These are phyloP conservation scores for Xylariaceae sp. DNA, from an alignment of 2,329 filamentous ascomycete genomes.

Conservation along the genomic window DNA sequence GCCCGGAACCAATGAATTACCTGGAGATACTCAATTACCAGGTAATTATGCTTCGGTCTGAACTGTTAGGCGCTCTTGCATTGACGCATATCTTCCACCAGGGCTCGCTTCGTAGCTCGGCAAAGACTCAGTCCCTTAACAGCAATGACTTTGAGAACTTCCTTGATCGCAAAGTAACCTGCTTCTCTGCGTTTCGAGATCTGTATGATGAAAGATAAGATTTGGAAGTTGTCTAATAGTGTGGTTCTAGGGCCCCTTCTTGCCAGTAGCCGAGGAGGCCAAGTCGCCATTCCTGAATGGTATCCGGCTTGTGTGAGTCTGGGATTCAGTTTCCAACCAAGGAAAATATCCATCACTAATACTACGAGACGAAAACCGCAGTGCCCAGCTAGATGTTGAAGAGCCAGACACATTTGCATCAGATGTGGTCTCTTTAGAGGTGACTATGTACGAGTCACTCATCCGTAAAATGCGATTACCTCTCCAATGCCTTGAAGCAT, in stretches of 20 bases:
- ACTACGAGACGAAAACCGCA: neutral
- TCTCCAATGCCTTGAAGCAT: slow-evolving; percentile 37
- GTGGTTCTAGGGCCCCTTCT: slow-evolving; percentile 20
- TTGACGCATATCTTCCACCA: neutral
- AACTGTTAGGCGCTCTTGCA: neutral
- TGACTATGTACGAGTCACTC: slow-evolving; percentile 35
- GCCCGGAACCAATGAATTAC: slow-evolving; percentile 22
- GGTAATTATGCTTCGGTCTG: slow-evolving; percentile 20
- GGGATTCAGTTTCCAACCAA: neutral
- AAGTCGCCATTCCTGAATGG: slow-evolving; percentile 6
- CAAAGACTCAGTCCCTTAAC: slow-evolving; percentile 7
- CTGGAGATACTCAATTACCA: slow-evolving; percentile 34
- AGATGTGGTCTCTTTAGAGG: slow-evolving; percentile 34
- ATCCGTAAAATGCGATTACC: slow-evolving; percentile 39
- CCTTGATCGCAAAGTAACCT: slow-evolving; percentile 23
- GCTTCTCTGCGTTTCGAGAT: neutral
- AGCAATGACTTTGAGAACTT: slow-evolving; percentile 26
- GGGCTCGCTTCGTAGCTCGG: neutral
- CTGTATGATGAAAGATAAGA: neutral
- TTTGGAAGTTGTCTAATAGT: neutral
- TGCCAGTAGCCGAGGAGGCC: neutral
- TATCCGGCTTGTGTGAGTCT: slow-evolving; percentile 18
- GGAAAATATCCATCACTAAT: neutral
- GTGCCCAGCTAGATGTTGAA: slow-evolving; percentile 32
- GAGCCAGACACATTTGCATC: slow-evolving; percentile 39